These are phyloP conservation scores for Populus tomentosa DNA, from an alignment of 441 rosid genomes.

Conservation along the genomic window DNA sequence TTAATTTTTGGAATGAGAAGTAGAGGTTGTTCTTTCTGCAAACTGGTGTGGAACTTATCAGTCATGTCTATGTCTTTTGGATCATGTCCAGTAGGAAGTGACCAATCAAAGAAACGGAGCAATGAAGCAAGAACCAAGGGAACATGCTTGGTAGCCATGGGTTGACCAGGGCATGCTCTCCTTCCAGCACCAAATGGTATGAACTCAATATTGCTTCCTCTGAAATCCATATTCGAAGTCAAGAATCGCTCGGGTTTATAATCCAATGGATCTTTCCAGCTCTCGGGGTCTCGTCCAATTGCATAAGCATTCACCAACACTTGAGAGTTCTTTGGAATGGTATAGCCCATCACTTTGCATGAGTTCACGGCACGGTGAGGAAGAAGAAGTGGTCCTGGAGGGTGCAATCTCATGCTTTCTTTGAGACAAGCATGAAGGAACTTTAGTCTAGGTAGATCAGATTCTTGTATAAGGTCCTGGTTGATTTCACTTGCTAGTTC, in stretches of 20 bases:
- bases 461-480: neutral
- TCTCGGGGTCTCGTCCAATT: conserved; percentile 8
- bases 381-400: conserved; percentile 20
- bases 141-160: neutral
- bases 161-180: conserved; percentile 5
- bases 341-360: neutral
- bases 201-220: neutral
- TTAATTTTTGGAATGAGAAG: neutral
- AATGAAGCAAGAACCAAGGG: neutral
- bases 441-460: neutral
- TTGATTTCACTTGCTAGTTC: neutral
- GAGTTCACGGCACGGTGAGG: conserved; percentile 12
- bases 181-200: conserved; percentile 11
- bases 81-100: neutral
- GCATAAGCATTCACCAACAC: conserved; percentile 4
- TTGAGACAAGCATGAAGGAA: conserved; percentile 20
- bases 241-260: conserved; percentile 11
- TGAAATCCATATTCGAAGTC: neutral
- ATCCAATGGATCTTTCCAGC: neutral
- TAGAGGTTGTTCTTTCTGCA: neutral
- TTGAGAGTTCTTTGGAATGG: neutral
- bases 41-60: neutral
- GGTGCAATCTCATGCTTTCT: conserved; percentile 28
- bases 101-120: conserved; percentile 4
- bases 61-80: conserved; percentile 7